Evolutionary conservation across 345 rosid genomes (phyloP), one percentile per base, ranked within the genome.

Genomic region (Eucalyptus fibrosa): DNA sequence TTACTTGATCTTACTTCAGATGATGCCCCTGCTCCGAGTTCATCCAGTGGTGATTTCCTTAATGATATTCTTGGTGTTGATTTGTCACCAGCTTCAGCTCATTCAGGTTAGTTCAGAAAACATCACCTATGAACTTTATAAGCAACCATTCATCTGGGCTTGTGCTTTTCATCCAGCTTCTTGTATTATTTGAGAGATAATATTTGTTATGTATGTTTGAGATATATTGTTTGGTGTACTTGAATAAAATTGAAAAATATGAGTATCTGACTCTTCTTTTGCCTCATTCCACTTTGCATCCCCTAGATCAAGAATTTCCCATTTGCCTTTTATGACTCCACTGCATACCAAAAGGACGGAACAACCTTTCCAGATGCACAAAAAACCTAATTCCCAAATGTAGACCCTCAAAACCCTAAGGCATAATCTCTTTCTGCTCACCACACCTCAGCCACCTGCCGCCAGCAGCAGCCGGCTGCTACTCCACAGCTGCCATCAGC

Each of bases 21-120:
- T 87, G 99, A 98, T 91, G 91, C 91, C 87, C 94, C 99, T 40
- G 96, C 94, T 37, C 95, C 97, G 87, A 93, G 96, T 92, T 92
- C 97, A 88, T 95, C 99, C 89, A 96, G 97, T 92, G 94, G 94
- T 80, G 97, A 98, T 93, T 96, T 95, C 88, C 99, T 98, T 92
- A 94, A 94, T 56, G 99, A 98, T 93, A 98, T 98, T 92, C 97
- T 98, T 28, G 96, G 98, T 91, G 95, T 94, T 91, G 99, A 96
- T 92, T 88, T 97, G 88, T 88, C 95, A 81, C 90, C 96, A 51
- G 91, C 96, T 21, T 85, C 98, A 89, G 89, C 90, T 59, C 94
- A 93, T 88, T 89, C 95, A 89, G 97, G 99, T 98, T 88, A 91
- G 98, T 93, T 89, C 88, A 90, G 88, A 81, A 59, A 49, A 37